Conservation (phyloP, 805 yeast species). For the Teunomyces tritomae region DNA sequence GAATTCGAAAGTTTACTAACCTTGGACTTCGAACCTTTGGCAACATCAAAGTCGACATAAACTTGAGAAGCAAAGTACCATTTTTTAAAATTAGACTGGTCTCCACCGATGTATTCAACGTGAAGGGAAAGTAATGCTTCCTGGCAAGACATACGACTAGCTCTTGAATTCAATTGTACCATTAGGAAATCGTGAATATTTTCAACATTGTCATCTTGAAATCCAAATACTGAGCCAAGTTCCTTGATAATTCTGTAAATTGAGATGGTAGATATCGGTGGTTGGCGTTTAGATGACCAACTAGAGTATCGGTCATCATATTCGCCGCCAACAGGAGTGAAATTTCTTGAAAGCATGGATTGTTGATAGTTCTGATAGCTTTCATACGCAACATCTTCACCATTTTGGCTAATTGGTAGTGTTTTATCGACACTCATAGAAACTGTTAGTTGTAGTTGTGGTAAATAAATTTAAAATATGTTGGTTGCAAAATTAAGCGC, state of each 20-base stretch:
- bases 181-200: constrained; percentile 83
- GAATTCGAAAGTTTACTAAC: constrained; percentile 20
- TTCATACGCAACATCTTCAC: constrained; percentile 2
- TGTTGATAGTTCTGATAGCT: constrained; percentile 5
- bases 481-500: constrained; percentile 1
- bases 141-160: constrained; percentile 71
- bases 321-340: background rate
- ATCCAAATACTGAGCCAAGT: constrained; percentile 69
- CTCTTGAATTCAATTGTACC: constrained; percentile 80
- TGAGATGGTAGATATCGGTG: constrained; percentile 35
- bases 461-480: background rate
- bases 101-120: constrained; percentile 91
- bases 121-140: constrained; percentile 76
- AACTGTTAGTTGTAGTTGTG: background rate
- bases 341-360: constrained; percentile 3
- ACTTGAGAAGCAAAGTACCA: constrained; percentile 91
- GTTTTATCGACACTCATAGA: background rate
- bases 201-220: constrained; percentile 72
- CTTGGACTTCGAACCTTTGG: constrained; percentile 35
- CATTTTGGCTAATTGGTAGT: background rate
- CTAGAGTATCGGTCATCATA: background rate
- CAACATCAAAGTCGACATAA: constrained; percentile 69
- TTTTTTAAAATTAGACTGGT: constrained; percentile 77
- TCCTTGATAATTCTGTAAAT: constrained; percentile 60
- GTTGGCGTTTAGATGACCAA: constrained; percentile 15